Conservation (phyloP, 2,329 filamentous ascomycete genomes). For the Coniochaeta sp. region DNA sequence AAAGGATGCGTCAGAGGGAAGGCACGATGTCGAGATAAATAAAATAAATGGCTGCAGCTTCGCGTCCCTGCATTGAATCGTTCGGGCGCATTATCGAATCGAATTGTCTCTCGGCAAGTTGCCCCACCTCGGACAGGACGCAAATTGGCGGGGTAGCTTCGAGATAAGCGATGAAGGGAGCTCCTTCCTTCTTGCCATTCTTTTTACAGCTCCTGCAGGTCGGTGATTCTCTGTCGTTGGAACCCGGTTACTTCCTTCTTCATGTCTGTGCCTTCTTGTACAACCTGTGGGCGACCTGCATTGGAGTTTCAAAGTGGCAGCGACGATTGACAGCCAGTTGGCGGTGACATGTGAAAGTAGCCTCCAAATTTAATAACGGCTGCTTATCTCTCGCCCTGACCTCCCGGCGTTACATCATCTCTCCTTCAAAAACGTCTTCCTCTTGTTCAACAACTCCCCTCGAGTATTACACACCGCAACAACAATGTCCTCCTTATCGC, state of each 20-base stretch:
- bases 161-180: neutral
- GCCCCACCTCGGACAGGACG: neutral
- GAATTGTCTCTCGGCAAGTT: neutral
- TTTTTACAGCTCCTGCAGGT: too few relatives aligned
- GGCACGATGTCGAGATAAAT: neutral
- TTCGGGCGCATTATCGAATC: too few relatives aligned
- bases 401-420: too few relatives aligned
- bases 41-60: neutral
- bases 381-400: neutral
- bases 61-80: neutral
- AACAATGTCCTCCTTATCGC: neutral
- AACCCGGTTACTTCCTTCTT: constrained; percentile 2
- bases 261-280: too few relatives aligned
- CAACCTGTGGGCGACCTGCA: neutral
- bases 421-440: neutral
- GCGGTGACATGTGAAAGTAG: neutral
- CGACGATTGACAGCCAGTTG: neutral
- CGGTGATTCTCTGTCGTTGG: too few relatives aligned
- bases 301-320: neutral
- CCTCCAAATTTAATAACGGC: neutral
- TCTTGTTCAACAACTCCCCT: neutral
- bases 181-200: neutral
- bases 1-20: neutral
- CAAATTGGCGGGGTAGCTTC: constrained; percentile 1
- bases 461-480: neutral